phyloP scores from a whole-genome alignment of 176 grass and related monocot species.

The Thalia dealbata region DNA sequence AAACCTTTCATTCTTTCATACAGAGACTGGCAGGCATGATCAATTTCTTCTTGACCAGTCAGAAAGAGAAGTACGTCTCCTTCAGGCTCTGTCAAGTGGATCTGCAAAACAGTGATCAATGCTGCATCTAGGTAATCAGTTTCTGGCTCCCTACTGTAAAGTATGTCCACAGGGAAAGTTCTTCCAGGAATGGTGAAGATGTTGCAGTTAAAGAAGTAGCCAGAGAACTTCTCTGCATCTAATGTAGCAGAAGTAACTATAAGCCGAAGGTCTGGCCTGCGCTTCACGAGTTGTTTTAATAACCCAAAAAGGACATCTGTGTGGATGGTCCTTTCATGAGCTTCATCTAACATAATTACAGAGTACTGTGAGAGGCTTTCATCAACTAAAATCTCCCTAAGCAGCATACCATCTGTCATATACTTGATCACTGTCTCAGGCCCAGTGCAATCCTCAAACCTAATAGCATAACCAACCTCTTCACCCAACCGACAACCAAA shows the following conservation, averaged over 20 bases:
- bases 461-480: conserved; percentile 91
- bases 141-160: conserved; percentile 84
- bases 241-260: conserved; percentile 94
- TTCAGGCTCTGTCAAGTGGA: conserved; percentile 89
- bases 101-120: conserved; percentile 81
- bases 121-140: conserved; percentile 90
- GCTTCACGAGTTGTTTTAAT: conserved; percentile 79
- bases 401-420: conserved; percentile 97
- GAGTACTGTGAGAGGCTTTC: conserved; percentile 86
- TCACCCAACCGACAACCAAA: conserved; percentile 86
- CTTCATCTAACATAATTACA: conserved; percentile 95
- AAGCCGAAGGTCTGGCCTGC: conserved; percentile 75
- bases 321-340: conserved; percentile 88
- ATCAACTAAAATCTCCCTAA: conserved; percentile 91
- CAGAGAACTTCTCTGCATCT: conserved; percentile 98
- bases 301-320: conserved; percentile 92
- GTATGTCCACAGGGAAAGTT: conserved; percentile 92
- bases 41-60: conserved; percentile 94
- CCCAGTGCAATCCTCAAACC: conserved; percentile 88
- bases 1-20: conserved; percentile 93
- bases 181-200: conserved; percentile 97
- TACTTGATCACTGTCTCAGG: conserved; percentile 94
- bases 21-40: conserved; percentile 80
- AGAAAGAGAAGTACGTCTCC: conserved; percentile 83
- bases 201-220: conserved; percentile 93